Base-by-base conservation (phyloP, 352 stramenopile genomes). In the Phytophthora sp. region DNA sequence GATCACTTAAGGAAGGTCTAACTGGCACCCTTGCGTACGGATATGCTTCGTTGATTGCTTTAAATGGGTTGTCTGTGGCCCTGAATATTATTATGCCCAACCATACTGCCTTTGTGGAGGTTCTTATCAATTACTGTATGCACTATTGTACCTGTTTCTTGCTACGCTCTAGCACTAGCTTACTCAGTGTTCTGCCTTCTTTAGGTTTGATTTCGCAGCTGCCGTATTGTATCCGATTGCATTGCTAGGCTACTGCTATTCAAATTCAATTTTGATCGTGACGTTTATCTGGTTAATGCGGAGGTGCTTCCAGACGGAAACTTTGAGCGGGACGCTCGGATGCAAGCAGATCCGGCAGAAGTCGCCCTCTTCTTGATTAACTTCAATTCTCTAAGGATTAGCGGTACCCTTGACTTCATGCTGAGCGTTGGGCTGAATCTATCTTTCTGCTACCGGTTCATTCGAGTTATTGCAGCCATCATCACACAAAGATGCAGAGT, bases 121-220 rank as follows among this genome's bases (percentile, higher is more conserved):
- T 79, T n/a, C 49, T 79, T 5, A 58, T 76, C 9, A 66, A 79
- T 57, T 76, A 53, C 0, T 28, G 60, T 76, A 78, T 48, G 45
- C 46, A 2, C 18, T 65, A 21, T 64, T 54, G 0, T n/a, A n/a
- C n/a, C n/a, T n/a, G 28, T 68, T 62, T 34, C 51, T 59, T n/a
- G n/a, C n/a, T n/a, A n/a, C n/a, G n/a, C n/a, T n/a, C n/a, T n/a
- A n/a, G n/a, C n/a, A n/a, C n/a, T n/a, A n/a, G 62, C 44, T n/a
- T 39, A 39, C 34, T 39, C 5, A 20, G 5, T 5, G n/a, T 41
- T 41, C n/a, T 42, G 23, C 21, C 9, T 1, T 21, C 4, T 28
- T 3, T 34, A 82, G 73, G 2, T 79, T 82, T 46, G 73, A 82
- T 30, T 30, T 82, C 2, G 26, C 54, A 18, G 45, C 71, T 41